Conservation (phyloP, 2,329 filamentous ascomycete species). For the Lachnellula occidentalis region DNA sequence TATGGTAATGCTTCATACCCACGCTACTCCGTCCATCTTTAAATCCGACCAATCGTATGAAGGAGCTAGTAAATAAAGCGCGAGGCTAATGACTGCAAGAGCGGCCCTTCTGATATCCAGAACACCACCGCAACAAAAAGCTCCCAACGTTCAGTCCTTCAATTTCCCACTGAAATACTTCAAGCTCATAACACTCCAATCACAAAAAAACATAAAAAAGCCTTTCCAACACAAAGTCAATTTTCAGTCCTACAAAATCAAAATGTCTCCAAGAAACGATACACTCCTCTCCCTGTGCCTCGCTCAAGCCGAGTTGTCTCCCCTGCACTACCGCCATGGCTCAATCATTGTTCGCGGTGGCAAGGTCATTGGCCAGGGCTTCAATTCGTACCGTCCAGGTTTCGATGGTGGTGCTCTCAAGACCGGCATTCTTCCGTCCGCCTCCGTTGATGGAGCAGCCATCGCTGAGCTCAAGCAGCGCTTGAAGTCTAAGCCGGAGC, state of each 20-base stretch:
- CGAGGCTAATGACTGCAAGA: too few relatives aligned
- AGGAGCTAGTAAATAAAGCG: too few relatives aligned
- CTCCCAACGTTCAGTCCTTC: neutral
- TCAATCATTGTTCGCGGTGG: slow-evolving; percentile 46
- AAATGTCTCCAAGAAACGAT: slow-evolving; percentile 34
- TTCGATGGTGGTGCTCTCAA: slow-evolving; percentile 46
- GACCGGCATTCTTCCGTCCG: slow-evolving; percentile 37
- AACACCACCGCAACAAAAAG: neutral
- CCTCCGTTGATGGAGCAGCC: slow-evolving; percentile 25
- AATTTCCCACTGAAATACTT: neutral
- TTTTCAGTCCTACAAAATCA: slow-evolving; percentile 1
- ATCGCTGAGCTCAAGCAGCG: slow-evolving; percentile 29
- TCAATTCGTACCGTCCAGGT: slow-evolving; percentile 44
- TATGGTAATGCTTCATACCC: neutral
- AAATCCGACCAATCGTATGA: too few relatives aligned
- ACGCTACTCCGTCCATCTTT: too few relatives aligned
- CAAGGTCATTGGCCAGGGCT: slow-evolving; percentile 47
- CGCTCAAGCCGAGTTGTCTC: slow-evolving; percentile 44
- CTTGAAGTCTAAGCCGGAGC: slow-evolving; percentile 35
- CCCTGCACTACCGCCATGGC: slow-evolving; percentile 45
- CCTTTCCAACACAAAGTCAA: neutral
- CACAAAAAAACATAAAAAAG: neutral
- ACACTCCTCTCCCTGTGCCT: slow-evolving; percentile 46
- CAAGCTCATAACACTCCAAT: neutral
- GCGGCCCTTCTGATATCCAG: neutral